Conservation (phyloP, 805 yeast genomes). For the Saturnispora besseyi region DNA sequence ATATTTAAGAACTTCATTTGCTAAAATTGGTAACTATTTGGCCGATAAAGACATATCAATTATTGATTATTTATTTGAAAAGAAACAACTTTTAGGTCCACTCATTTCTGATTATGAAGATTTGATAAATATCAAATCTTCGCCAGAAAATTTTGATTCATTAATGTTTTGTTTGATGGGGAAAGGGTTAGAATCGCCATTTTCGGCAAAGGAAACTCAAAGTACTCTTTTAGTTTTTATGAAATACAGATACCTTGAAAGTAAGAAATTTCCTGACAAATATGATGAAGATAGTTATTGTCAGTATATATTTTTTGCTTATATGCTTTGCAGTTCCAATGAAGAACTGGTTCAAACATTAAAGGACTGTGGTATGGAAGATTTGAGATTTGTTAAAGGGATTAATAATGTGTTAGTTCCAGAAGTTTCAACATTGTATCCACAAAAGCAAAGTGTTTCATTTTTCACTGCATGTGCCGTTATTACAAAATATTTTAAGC, state of each 20-base stretch:
- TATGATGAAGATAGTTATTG: constrained; percentile 17
- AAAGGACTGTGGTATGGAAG: constrained; percentile 27
- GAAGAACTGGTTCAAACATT: constrained; percentile 28
- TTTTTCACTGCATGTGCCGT: constrained; percentile 15
- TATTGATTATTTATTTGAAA: constrained; percentile 23
- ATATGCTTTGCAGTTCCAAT: constrained; percentile 29
- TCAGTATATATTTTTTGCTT: constrained; percentile 26
- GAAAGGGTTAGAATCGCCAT: constrained; percentile 53
- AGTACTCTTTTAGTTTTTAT: constrained; percentile 36
- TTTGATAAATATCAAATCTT: constrained; percentile 31
- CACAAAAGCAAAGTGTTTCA: constrained; percentile 8
- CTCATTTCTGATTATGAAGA: constrained; percentile 36
- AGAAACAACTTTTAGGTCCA: constrained; percentile 33
- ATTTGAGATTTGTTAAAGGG: constrained; percentile 26
- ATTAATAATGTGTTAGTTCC: constrained; percentile 33
- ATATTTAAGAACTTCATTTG: constrained; percentile 30
- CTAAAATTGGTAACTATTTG: constrained; percentile 26
- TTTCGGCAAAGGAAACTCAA: constrained; percentile 41
- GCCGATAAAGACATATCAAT: constrained; percentile 23
- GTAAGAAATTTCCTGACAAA: constrained; percentile 1
- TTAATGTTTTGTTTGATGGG: constrained; percentile 39
- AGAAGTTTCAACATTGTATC: constrained; percentile 16
- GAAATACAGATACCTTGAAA: constrained; percentile 34
- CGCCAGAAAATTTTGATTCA: constrained; percentile 41
- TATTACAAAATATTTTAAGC: constrained; percentile 16